Conservation (phyloP, 2,329 filamentous ascomycete genomes). For the Colletotrichum abscissum region DNA sequence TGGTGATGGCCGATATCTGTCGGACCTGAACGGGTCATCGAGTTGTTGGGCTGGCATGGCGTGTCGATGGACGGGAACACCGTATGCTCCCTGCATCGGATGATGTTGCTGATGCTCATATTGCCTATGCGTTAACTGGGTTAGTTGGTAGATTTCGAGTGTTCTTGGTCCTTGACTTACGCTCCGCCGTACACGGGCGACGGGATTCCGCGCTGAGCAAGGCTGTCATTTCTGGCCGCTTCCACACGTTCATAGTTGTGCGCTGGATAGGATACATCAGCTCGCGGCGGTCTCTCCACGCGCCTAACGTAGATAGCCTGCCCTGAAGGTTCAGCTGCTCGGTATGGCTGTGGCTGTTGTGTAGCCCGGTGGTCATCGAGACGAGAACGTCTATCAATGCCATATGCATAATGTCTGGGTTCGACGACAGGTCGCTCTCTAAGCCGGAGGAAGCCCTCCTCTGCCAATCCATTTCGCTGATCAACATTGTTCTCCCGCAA, state of each 20-base stretch:
- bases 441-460: constrained; percentile 31
- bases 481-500: constrained; percentile 14
- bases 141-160: neutral
- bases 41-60: neutral
- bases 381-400: neutral
- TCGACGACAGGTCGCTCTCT: constrained; percentile 14
- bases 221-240: neutral
- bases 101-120: constrained; percentile 29
- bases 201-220: constrained; percentile 5
- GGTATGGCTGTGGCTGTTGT: neutral
- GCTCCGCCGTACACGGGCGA: neutral
- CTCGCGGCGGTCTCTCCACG: neutral
- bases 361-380: neutral
- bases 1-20: constrained; percentile 33
- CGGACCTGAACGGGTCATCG: neutral
- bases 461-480: constrained; percentile 13
- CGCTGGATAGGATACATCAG: constrained; percentile 2
- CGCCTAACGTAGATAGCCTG: constrained; percentile 28
- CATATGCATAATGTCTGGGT: neutral
- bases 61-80: constrained; percentile 22
- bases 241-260: neutral
- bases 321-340: neutral
- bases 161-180: constrained; percentile 9
- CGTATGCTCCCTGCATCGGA: constrained; percentile 33
- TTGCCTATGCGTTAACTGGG: neutral